Percentiles rank a stretch among this genome's conserved stretches.
These are phyloP conservation scores for Hyaloscypha hepaticicola DNA, from an alignment of 495 filamentous ascomycete genomes.

Conservation along the genomic window DNA sequence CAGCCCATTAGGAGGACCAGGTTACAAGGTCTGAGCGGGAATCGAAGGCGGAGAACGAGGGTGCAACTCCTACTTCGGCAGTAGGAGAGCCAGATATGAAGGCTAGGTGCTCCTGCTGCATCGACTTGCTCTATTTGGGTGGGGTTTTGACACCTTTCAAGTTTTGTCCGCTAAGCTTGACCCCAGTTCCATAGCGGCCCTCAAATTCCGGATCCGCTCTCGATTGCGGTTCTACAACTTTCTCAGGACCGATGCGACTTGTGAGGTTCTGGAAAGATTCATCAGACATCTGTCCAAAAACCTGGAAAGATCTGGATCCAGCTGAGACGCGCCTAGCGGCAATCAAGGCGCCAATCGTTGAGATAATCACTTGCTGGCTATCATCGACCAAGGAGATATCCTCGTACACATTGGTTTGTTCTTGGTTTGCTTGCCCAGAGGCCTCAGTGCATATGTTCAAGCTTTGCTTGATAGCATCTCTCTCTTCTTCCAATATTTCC, in stretches of 20 bases:
- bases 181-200: constrained; percentile 27
- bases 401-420: constrained; percentile 35
- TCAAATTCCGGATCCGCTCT: constrained; percentile 29
- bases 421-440: constrained; percentile 26
- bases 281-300: constrained; percentile 34
- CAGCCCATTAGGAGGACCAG: too few species aligned
- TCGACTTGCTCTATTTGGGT: constrained; percentile 6
- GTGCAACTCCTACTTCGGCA: too few species aligned
- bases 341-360: constrained; percentile 39
- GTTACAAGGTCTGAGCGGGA: too few species aligned
- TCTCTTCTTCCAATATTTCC: constrained; percentile 27
- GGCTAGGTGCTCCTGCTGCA: too few species aligned
- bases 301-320: constrained; percentile 32
- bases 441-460: constrained; percentile 34
- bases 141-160: constrained; percentile 1
- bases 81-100: too few species aligned
- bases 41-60: too few species aligned
- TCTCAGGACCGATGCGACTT: constrained; percentile 10
- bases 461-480: constrained; percentile 31
- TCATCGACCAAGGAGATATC: constrained; percentile 36
- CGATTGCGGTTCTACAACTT: constrained; percentile 13
- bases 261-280: constrained; percentile 28
- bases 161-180: constrained; percentile 23
- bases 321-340: constrained; percentile 34
- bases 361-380: constrained; percentile 37